Conservation (phyloP, 2,329 filamentous ascomycete species). For the Colletotrichum kahawae region DNA sequence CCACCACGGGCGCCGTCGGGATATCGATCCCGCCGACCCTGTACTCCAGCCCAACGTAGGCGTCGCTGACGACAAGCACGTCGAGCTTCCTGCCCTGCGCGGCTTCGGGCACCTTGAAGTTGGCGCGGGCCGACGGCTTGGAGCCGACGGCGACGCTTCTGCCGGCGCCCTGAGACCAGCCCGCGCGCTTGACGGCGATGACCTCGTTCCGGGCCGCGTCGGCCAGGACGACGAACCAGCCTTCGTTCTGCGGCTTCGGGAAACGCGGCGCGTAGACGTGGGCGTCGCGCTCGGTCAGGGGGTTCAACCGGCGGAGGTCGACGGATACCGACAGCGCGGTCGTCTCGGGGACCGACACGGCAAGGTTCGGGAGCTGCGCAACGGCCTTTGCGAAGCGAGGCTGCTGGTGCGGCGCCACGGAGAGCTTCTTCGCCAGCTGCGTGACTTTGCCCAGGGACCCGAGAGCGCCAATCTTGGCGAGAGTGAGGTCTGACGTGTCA, state of each 20-base stretch:
- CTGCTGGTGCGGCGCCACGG: constrained; percentile 49
- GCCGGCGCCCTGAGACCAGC: constrained; percentile 59
- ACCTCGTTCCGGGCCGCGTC: constrained; percentile 74
- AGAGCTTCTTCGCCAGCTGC: constrained; percentile 55
- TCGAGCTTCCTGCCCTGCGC: constrained; percentile 67
- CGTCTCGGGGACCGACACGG: constrained; percentile 63
- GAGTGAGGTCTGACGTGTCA: constrained; percentile 39
- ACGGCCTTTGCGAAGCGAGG: constrained; percentile 62
- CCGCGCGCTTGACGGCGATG: constrained; percentile 83
- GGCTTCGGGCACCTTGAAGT: constrained; percentile 64
- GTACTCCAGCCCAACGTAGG: constrained; percentile 78
- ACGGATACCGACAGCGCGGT: constrained; percentile 70
- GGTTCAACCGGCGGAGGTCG: constrained; percentile 69
- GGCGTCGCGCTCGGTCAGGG: constrained; percentile 66
- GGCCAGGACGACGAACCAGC: constrained; percentile 85
- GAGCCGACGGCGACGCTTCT: constrained; percentile 41
- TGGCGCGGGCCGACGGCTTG: constrained; percentile 58
- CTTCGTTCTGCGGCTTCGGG: constrained; percentile 93
- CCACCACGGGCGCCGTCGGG: constrained; percentile 54
- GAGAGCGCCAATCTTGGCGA: constrained; percentile 47
- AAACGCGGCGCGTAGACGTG: constrained; percentile 87
- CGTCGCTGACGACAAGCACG: constrained; percentile 82
- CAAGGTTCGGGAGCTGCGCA: constrained; percentile 71
- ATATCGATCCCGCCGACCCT: constrained; percentile 53
- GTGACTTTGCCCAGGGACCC: constrained; percentile 36